Conservation (phyloP, 169 alveolate species). For the Amoebophrya sp. region DNA sequence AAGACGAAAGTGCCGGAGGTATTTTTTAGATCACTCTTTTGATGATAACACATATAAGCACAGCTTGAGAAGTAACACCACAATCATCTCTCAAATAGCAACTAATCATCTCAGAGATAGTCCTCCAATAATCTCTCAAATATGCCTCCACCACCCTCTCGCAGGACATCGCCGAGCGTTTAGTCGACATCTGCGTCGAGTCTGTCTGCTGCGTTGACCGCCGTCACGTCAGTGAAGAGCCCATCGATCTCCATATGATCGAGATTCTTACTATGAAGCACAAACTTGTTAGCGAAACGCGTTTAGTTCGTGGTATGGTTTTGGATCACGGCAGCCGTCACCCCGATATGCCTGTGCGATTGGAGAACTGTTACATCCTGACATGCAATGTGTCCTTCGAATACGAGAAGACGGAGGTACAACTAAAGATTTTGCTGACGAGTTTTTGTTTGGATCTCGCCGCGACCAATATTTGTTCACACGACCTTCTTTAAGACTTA, state of each 20-base stretch:
- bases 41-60: no score
- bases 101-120: neutral
- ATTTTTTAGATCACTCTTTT: no score
- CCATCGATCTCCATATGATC: slow-evolving; percentile 93
- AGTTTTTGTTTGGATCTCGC: no score
- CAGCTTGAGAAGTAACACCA: no score
- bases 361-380: slow-evolving; percentile 87
- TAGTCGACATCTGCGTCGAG: slow-evolving; percentile 92
- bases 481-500: no score
- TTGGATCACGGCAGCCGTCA: slow-evolving; percentile 98
- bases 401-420: slow-evolving; percentile 95
- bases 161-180: slow-evolving; percentile 69
- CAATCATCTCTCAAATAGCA: no score
- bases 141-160: neutral
- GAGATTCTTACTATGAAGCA: slow-evolving; percentile 95
- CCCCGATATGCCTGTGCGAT: slow-evolving; percentile 94
- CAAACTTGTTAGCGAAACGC: slow-evolving; percentile 87
- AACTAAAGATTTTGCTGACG: no score
- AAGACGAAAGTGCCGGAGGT: slow-evolving; percentile 57
- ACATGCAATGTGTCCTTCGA: slow-evolving; percentile 94
- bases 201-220: slow-evolving; percentile 66
- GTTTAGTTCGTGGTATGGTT: slow-evolving; percentile 85
- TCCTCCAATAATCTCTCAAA: slow-evolving; percentile 38
- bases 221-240: slow-evolving; percentile 54
- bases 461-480: no score